Percentiles rank a stretch among this genome's conserved stretches.
Evolutionary conservation across 805 yeast species (phyloP).

Genomic region (Metschnikowia anglica): DNA sequence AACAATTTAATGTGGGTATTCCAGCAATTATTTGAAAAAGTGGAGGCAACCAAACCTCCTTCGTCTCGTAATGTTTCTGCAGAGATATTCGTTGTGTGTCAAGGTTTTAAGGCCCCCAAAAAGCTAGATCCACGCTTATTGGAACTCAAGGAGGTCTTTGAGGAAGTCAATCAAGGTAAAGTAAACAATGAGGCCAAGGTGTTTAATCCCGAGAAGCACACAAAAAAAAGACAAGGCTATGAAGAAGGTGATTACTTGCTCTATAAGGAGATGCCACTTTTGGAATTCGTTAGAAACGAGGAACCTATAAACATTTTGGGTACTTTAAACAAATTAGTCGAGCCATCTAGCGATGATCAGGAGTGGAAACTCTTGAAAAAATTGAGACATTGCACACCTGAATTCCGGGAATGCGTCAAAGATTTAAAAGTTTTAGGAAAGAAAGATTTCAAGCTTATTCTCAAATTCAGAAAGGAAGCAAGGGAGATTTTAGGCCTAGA

Average conservation of each 20-base stretch:
- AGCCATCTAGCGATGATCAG: constrained; percentile 52
- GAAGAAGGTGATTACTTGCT: constrained; percentile 84
- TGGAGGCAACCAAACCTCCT: constrained; percentile 98
- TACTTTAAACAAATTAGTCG: constrained; percentile 61
- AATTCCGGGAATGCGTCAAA: constrained; percentile 76
- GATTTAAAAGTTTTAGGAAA: constrained; percentile 93
- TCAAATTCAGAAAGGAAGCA: constrained; percentile 87
- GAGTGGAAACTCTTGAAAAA: constrained; percentile 73
- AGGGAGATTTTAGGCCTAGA: constrained; percentile 73
- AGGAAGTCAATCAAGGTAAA: constrained; percentile 71
- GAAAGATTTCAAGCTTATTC: constrained; percentile 82
- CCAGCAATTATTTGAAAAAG: constrained; percentile 91
- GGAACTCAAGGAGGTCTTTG: constrained; percentile 92
- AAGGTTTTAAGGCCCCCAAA: constrained; percentile 94
- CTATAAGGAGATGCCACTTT: constrained; percentile 66
- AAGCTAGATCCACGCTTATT: constrained; percentile 88
- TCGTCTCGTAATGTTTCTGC: constrained; percentile 99
- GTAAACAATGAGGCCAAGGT: constrained; percentile 84
- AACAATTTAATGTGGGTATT: constrained; percentile 97
- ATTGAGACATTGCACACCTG: constrained; percentile 74
- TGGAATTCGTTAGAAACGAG: constrained; percentile 79
- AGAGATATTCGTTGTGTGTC: constrained; percentile 96
- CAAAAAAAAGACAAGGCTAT: constrained; percentile 92
- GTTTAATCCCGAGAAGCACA: constrained; percentile 90
- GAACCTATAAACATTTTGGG: constrained; percentile 87